Conservation (phyloP, 2,329 filamentous ascomycete genomes). For the Emmonsiellopsis sp. region DNA sequence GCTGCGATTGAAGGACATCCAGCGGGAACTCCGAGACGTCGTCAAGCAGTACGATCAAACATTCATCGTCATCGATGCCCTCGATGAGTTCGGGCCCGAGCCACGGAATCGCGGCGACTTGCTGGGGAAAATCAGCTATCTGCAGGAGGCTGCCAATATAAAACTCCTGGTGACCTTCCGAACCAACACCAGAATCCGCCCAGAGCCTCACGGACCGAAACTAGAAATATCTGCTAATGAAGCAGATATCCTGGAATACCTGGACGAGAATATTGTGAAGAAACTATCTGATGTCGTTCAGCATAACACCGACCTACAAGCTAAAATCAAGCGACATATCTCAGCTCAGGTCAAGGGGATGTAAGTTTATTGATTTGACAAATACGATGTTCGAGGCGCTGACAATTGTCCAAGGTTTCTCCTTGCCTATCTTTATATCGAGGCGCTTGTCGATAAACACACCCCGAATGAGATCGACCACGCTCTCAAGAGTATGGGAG, state of each 20-base stretch:
- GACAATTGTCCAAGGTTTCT: neutral
- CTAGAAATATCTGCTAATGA: slow-evolving; percentile 21
- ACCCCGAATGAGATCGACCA: neutral
- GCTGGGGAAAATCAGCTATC: neutral
- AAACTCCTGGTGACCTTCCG: slow-evolving; percentile 29
- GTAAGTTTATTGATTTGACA: slow-evolving; percentile 6
- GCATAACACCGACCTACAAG: slow-evolving; percentile 8
- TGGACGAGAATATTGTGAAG: slow-evolving; percentile 12
- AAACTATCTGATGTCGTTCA: slow-evolving; percentile 10
- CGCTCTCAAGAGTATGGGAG: slow-evolving; percentile 13
- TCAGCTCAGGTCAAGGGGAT: slow-evolving; percentile 12
- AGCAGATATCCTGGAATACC: slow-evolving; percentile 20
- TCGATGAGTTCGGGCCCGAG: slow-evolving; percentile 11
- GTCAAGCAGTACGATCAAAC: slow-evolving; percentile 2
- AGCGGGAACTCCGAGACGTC: slow-evolving; percentile 6
- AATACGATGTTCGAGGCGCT: neutral
- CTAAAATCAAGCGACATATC: slow-evolving; percentile 15
- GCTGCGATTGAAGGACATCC: slow-evolving; percentile 12
- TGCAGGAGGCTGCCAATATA: neutral
- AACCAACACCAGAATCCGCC: slow-evolving; percentile 21
- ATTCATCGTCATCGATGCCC: slow-evolving; percentile 11
- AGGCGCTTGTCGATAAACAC: neutral
- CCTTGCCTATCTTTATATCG: neutral
- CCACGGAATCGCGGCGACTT: slow-evolving; percentile 3
- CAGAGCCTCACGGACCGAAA: slow-evolving; percentile 7